Percentiles rank a stretch among this genome's conserved stretches.
Conservation (phyloP, 2,329 filamentous ascomycete genomes). For the Aspergillus carbonarius region DNA sequence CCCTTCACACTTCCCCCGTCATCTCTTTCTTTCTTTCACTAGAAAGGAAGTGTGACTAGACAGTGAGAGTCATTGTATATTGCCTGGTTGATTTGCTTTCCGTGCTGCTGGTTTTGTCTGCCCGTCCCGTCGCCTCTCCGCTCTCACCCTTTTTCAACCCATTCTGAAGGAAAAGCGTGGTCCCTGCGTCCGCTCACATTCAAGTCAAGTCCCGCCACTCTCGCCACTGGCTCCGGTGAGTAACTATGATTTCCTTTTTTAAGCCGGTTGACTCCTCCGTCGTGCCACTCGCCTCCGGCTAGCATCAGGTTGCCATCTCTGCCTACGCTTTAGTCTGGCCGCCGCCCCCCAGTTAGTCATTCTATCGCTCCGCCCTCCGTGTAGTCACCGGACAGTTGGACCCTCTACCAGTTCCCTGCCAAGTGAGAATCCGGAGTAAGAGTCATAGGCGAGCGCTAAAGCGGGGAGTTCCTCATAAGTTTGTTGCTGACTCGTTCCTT, state of each 20-base stretch:
- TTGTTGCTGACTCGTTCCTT: conserved; percentile 20
- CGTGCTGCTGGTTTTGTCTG: not conserved
- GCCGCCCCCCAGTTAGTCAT: conserved; percentile 18
- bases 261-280: conserved; percentile 1
- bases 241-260: conserved; percentile 12
- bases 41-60: conserved; percentile 1
- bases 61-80: not conserved
- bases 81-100: not conserved
- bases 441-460: conserved; percentile 18
- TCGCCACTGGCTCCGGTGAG: conserved; percentile 20
- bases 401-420: conserved; percentile 12
- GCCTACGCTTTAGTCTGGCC: conserved; percentile 11
- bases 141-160: conserved; percentile 5
- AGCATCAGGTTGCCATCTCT: conserved; percentile 10
- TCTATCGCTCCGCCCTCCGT: conserved; percentile 15
- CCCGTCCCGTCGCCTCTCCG: conserved; percentile 2
- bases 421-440: conserved; percentile 11
- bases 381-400: conserved; percentile 20
- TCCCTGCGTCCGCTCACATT: conserved; percentile 21
- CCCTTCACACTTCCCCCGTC: conserved; percentile 1
- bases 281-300: conserved; percentile 1
- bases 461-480: conserved; percentile 9
- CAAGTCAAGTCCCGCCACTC: conserved; percentile 18
- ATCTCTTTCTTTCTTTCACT: not conserved
- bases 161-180: conserved; percentile 15